Conservation (phyloP, 2,329 filamentous ascomycete genomes). For the Alternaria postmessia region DNA sequence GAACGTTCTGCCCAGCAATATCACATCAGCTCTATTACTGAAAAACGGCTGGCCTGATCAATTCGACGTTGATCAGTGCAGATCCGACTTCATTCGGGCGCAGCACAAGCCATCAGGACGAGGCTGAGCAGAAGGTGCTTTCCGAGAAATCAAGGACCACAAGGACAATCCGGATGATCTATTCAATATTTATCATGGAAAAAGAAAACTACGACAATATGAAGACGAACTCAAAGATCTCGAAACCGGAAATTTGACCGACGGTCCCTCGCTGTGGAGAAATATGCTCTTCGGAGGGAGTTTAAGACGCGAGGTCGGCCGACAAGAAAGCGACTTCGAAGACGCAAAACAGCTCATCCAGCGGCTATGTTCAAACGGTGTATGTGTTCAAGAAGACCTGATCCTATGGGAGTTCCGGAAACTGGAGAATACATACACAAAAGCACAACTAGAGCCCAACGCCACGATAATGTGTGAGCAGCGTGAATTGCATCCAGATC, state of each 20-base stretch:
- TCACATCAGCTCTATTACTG: constrained; percentile 9
- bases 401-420: constrained; percentile 20
- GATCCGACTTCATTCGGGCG: constrained; percentile 22
- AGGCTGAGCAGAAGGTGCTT: constrained; percentile 11
- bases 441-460: constrained; percentile 7
- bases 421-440: constrained; percentile 10
- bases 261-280: background rate
- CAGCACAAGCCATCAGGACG: constrained; percentile 8
- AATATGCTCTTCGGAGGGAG: too few species aligned
- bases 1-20: background rate
- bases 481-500: background rate
- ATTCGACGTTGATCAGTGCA: constrained; percentile 18
- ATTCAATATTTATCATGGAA: background rate
- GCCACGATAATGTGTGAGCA: background rate
- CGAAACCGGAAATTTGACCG: background rate
- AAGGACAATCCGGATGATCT: background rate
- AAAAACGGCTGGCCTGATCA: constrained; percentile 21
- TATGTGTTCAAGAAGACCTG: constrained; percentile 12
- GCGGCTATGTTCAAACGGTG: constrained; percentile 8
- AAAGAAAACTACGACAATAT: too few species aligned
- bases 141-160: constrained; percentile 4
- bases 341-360: constrained; percentile 7
- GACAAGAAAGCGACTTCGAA: constrained; percentile 3
- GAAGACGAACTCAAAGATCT: too few species aligned
- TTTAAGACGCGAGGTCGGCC: background rate